A percentile compares a stretch with the other conserved stretches of the same genome.
Evolutionary conservation across 805 yeast genomes (phyloP).

Genomic region (Candida arabinofermentans): DNA sequence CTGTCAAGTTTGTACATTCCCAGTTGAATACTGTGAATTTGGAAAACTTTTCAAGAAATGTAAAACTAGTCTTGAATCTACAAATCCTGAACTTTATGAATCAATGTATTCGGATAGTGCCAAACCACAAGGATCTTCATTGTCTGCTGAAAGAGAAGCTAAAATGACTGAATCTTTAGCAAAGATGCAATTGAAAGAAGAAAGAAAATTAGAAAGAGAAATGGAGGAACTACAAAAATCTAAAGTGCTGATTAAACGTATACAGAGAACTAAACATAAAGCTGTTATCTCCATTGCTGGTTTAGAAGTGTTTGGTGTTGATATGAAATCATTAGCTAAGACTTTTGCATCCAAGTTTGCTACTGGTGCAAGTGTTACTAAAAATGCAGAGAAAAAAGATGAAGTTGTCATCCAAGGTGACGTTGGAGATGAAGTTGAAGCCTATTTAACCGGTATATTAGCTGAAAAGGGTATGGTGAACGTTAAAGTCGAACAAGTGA

Average conservation of each 20-base stretch:
- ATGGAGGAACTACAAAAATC: constrained; percentile 72
- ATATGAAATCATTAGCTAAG: constrained; percentile 86
- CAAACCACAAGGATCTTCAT: constrained; percentile 45
- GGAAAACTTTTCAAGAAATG: constrained; percentile 79
- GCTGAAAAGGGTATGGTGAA: constrained; percentile 79
- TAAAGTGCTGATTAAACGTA: constrained; percentile 77
- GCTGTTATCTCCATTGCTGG: constrained; percentile 84
- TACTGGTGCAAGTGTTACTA: constrained; percentile 90
- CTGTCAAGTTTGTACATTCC: constrained; percentile 77
- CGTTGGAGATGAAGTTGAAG: constrained; percentile 87
- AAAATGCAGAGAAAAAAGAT: constrained; percentile 83
- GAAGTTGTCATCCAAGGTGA: constrained; percentile 94
- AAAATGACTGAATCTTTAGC: constrained; percentile 77
- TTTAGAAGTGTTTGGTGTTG: constrained; percentile 82
- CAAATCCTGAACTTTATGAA: constrained; percentile 52
- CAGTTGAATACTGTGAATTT: constrained; percentile 93
- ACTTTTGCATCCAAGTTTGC: constrained; percentile 93
- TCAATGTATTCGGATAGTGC: constrained; percentile 59
- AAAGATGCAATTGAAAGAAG: constrained; percentile 83
- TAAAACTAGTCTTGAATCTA: constrained; percentile 71
- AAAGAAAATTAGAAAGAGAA: constrained; percentile 80
- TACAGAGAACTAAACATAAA: constrained; percentile 86
- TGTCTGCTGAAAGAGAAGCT: constrained; percentile 74
- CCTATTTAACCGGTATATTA: constrained; percentile 61
- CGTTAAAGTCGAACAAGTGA: constrained; percentile 85